Evolutionary conservation across 2,329 filamentous ascomycete species (phyloP).

Genomic region (Epicoccum nigrum): DNA sequence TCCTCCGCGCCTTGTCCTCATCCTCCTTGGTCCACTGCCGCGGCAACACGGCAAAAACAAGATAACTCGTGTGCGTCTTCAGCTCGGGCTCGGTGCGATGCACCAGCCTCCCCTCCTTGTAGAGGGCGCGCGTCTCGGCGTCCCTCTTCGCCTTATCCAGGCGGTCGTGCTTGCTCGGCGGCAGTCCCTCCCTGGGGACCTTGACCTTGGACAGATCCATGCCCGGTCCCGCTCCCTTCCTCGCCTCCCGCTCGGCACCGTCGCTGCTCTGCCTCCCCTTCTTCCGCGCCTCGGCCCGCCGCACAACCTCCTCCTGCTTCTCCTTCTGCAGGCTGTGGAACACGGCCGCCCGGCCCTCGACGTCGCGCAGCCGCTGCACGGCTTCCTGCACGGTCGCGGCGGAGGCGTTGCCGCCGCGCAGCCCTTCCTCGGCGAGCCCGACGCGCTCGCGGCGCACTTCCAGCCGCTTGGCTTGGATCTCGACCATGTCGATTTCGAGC

Average conservation of each 20-base stretch:
- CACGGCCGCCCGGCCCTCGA: conserved; percentile 71
- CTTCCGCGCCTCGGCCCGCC: conserved; percentile 45
- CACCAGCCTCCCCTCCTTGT: conserved; percentile 76
- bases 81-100: conserved; percentile 86
- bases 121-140: conserved; percentile 52
- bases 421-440: conserved; percentile 72
- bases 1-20: conserved; percentile 68
- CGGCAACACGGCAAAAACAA: conserved; percentile 91
- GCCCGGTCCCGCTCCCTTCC: conserved; percentile 22
- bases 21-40: conserved; percentile 83
- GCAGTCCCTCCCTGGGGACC: conserved; percentile 27
- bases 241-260: conserved; percentile 9
- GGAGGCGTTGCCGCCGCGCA: conserved; percentile 69
- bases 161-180: conserved; percentile 41
- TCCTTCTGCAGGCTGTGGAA: conserved; percentile 60
- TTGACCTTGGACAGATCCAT: too few relatives aligned
- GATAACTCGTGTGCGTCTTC: conserved; percentile 96
- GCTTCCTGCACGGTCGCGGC: conserved; percentile 82
- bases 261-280: conserved; percentile 26
- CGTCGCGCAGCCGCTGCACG: conserved; percentile 71
- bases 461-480: conserved; percentile 78
- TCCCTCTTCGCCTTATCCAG: conserved; percentile 37
- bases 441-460: conserved; percentile 83
- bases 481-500: conserved; percentile 93
- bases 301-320: conserved; percentile 53